phyloP scores from a whole-genome alignment of 805 yeast genomes.

The Spathaspora sp. region DNA sequence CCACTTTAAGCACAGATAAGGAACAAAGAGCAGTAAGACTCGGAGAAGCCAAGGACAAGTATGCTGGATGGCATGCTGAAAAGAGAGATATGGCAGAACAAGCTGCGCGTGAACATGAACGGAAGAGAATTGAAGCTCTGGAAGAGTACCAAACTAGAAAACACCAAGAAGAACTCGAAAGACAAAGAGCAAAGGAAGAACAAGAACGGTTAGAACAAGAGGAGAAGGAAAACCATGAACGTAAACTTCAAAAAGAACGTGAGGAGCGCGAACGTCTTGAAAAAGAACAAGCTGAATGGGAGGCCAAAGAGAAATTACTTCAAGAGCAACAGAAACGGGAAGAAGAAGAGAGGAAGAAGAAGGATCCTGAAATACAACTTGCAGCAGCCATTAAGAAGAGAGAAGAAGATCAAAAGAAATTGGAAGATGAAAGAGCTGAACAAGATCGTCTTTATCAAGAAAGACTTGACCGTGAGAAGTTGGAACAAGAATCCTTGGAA shows the following conservation, averaged over 20 bases:
- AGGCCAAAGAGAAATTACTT: constrained; percentile 9
- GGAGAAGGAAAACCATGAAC: constrained; percentile 17
- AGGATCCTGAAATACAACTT: constrained; percentile 16
- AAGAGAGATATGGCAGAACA: constrained; percentile 40
- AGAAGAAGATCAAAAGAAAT: constrained; percentile 22
- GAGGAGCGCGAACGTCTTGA: constrained; percentile 10
- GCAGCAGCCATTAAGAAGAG: constrained; percentile 19
- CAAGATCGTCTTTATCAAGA: constrained; percentile 21
- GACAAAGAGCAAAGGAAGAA: constrained; percentile 35
- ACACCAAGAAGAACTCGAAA: constrained; percentile 25
- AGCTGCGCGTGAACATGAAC: constrained; percentile 31
- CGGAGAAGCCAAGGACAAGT: constrained; percentile 38
- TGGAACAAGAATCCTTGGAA: constrained; percentile 26
- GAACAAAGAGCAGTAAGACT: constrained; percentile 33
- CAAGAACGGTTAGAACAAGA: constrained; percentile 31
- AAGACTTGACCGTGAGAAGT: constrained; percentile 21
- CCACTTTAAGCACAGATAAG: constrained; percentile 34
- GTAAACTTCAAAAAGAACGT: constrained; percentile 21
- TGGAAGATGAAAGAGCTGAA: constrained; percentile 23
- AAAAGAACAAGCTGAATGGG: constrained; percentile 12
- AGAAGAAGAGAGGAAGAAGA: constrained; percentile 10
- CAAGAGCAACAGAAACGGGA: constrained; percentile 8
- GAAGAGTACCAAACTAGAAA: constrained; percentile 35
- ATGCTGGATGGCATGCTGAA: constrained; percentile 43
- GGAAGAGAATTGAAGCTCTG: constrained; percentile 37